Evolutionary conservation across 345 rosid genomes (phyloP).

Genomic region (Cardamine occulta): DNA sequence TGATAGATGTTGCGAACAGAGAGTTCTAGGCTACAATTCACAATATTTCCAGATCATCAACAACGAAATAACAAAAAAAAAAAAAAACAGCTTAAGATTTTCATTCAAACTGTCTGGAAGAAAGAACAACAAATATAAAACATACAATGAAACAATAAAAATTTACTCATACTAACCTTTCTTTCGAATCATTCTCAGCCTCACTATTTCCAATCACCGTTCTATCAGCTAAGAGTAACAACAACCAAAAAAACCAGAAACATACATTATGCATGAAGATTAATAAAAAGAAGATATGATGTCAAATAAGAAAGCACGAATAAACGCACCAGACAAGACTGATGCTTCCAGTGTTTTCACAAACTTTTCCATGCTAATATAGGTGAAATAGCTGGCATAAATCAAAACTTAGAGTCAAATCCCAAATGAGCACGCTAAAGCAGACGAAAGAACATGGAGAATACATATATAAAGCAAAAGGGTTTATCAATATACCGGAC

Average conservation of each 20-base stretch:
- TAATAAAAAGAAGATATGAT: neutral
- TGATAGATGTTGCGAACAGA: constrained; percentile 58
- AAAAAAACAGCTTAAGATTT: neutral
- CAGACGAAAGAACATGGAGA: neutral
- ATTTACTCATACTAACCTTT: constrained; percentile 52
- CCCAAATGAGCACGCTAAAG: constrained; percentile 12
- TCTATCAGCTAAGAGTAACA: constrained; percentile 40
- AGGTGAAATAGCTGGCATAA: constrained; percentile 69
- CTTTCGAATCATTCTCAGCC: constrained; percentile 42
- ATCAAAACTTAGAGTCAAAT: neutral
- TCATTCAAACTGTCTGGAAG: neutral
- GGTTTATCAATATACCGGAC: constrained; percentile 57
- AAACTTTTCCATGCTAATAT: constrained; percentile 74
- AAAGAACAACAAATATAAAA: neutral
- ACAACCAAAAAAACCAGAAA: constrained; percentile 1
- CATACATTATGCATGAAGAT: constrained; percentile 8
- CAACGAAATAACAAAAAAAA: neutral
- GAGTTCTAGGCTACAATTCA: constrained; percentile 56
- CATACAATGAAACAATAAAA: constrained; percentile 8
- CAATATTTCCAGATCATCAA: constrained; percentile 4
- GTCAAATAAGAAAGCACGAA: neutral
- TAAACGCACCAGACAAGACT: constrained; percentile 47
- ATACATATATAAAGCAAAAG: constrained; percentile 4
- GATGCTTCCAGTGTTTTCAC: constrained; percentile 55
- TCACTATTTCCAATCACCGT: constrained; percentile 13